Evolutionary conservation across 805 yeast species (phyloP).

Genomic region (Kodamaea hsintzibuensis): DNA sequence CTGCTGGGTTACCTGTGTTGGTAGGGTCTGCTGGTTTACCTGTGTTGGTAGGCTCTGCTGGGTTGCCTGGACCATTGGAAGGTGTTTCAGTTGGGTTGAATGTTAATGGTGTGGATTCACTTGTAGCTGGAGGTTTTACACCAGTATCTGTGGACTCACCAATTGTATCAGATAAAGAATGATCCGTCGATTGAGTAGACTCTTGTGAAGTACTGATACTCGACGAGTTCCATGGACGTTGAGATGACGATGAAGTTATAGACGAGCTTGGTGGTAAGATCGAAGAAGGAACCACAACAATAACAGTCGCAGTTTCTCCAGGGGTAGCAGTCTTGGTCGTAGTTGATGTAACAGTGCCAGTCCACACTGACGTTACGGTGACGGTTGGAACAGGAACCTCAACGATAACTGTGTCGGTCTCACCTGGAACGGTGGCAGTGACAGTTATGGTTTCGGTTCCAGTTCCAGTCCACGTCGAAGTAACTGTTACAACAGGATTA

Average conservation of each 20-base stretch:
- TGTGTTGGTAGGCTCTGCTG: not conserved
- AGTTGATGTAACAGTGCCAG: not conserved
- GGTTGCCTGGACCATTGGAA: not conserved
- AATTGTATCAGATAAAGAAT: too few species aligned
- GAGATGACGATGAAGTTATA: too few species aligned
- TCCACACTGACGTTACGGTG: not conserved
- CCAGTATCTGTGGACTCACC: not conserved
- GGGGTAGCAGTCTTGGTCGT: constrained; percentile 1
- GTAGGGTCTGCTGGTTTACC: not conserved
- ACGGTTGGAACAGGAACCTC: constrained; percentile 9
- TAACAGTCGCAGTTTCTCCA: constrained; percentile 13
- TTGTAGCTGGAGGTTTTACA: not conserved
- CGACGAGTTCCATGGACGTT: too few species aligned
- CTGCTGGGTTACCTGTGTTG: too few species aligned
- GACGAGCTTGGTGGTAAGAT: not conserved
- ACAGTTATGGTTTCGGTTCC: not conserved
- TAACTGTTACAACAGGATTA: not conserved
- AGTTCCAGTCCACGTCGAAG: constrained; percentile 3
- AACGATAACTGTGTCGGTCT: constrained; percentile 11
- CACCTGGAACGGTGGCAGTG: constrained; percentile 8
- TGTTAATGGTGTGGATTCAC: not conserved
- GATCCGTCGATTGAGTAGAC: too few species aligned
- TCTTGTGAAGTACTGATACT: too few species aligned
- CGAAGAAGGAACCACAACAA: constrained; percentile 13
- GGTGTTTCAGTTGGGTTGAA: not conserved